Base-by-base conservation (phyloP, 176 grass and related monocot genomes). In the Zea luxurians region DNA sequence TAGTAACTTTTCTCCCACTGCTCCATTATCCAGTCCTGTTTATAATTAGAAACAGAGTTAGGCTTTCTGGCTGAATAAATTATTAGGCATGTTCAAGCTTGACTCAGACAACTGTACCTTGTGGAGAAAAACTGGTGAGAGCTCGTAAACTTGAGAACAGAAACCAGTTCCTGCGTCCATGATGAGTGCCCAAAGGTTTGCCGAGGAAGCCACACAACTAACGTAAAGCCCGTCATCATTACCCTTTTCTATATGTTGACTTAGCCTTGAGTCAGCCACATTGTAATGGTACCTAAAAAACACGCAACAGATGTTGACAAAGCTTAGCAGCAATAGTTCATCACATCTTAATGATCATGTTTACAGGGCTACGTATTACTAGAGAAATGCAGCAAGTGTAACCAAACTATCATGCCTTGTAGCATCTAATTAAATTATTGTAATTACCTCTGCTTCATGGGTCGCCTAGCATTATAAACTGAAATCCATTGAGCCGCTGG, bases 1-100 rank as follows among this genome's bases (percentile, higher is more conserved):
- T 96, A 96, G 75, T 88, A 96, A 75, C 87, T 96, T 69, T 92
- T 96, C 82, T 98, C 95, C 95, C 95, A 98, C 62, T 92, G 95
- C 45, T 94, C 95, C 89, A 94, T 98, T 88, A 98, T 98, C 95
- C 95, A 98, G 82, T 98, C 95, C 95, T 98, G 62, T 44, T 43
- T 59, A 80, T 45, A 68, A 55, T 45, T 16, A 53, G 12, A 80
- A 72, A 80, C 20, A 61, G 8, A 71, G 46, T 83, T 71, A 77
- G 63, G 4, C 20, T 57, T 84, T 64, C n/a, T 49, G 13, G 10
- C 1, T 66, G 58, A 65, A 70, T 34, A 18, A 63, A n/a, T 63
- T 59, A 74, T 80, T 35, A 45, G 77, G 13, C 5, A 77, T 72
- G 18, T 16, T 46, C 49, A 72, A 74, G 15, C 66, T 17, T 84